Conservation (phyloP, 148 eudicot species). For the Beta vulgaris region DNA sequence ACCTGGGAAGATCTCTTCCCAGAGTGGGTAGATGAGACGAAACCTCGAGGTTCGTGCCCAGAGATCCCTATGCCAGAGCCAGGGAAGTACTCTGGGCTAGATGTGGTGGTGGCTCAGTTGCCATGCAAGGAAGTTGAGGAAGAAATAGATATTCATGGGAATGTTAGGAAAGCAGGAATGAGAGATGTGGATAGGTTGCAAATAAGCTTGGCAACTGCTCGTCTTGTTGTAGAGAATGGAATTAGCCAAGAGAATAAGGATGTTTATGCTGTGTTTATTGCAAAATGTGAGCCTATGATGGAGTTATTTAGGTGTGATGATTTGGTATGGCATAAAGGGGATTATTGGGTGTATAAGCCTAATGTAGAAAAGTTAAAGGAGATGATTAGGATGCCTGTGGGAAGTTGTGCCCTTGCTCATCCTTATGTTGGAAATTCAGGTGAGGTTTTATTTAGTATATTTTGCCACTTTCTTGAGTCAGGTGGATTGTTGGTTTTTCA, state of each 20-base stretch:
- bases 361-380: slow-evolving; percentile 40
- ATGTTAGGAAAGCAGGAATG: slow-evolving; percentile 20
- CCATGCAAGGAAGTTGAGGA: slow-evolving; percentile 29
- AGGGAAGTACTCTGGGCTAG: slow-evolving; percentile 33
- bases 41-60: slow-evolving; percentile 40
- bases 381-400: slow-evolving; percentile 56
- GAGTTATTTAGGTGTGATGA: slow-evolving; percentile 80
- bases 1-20: slow-evolving; percentile 58
- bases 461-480: not conserved
- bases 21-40: slow-evolving; percentile 52
- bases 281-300: slow-evolving; percentile 69
- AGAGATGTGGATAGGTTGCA: slow-evolving; percentile 71
- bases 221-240: slow-evolving; percentile 40
- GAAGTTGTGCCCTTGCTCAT: slow-evolving; percentile 59
- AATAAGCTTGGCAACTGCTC: slow-evolving; percentile 54
- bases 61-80: slow-evolving; percentile 55
- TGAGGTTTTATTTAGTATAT: not conserved
- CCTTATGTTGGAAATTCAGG: slow-evolving; percentile 26
- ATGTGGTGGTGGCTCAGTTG: slow-evolving; percentile 54
- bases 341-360: slow-evolving; percentile 56
- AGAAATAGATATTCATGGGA: not conserved
- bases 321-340: slow-evolving; percentile 50
- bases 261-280: slow-evolving; percentile 53
- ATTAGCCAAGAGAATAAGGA: slow-evolving; percentile 9
- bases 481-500: not conserved